Evolutionary conservation across 1,284 basidiomycete genomes (phyloP).

Genomic region (Rhodotorula sp.): DNA sequence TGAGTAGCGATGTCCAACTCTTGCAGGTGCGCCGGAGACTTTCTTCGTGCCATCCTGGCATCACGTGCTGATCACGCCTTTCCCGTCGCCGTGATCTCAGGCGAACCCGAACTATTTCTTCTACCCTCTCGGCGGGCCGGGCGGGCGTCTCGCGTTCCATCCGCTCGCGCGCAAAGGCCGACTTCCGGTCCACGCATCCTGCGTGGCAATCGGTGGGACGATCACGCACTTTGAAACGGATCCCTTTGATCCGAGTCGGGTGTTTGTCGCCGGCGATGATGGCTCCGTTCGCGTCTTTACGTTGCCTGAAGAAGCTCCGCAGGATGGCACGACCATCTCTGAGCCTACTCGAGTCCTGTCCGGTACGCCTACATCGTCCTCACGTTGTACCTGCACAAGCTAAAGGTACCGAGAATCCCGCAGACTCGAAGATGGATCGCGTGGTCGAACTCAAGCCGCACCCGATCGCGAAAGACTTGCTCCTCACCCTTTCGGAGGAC

Average conservation of each 20-base stretch:
- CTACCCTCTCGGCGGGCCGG: slow-evolving; percentile 54
- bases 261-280: slow-evolving; percentile 53
- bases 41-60: background rate
- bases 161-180: slow-evolving; percentile 50
- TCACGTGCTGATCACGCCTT: background rate
- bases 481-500: slow-evolving; percentile 52
- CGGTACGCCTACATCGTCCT: slow-evolving; percentile 8
- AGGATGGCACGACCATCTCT: slow-evolving; percentile 8
- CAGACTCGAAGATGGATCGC: slow-evolving; percentile 50
- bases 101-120: slow-evolving; percentile 48
- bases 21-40: slow-evolving; percentile 30
- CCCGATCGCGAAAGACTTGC: slow-evolving; percentile 50
- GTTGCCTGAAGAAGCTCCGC: slow-evolving; percentile 39
- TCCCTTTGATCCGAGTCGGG: slow-evolving; percentile 45
- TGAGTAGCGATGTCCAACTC: slow-evolving; percentile 51
- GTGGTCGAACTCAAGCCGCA: slow-evolving; percentile 51
- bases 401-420: too few species aligned
- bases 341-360: slow-evolving; percentile 2
- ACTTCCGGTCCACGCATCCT: slow-evolving; percentile 43
- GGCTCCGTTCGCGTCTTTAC: slow-evolving; percentile 51
- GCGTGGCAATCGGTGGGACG: slow-evolving; percentile 49
- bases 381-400: too few species aligned
- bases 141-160: slow-evolving; percentile 53
- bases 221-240: slow-evolving; percentile 52
- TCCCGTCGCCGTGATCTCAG: slow-evolving; percentile 33